Percentiles rank a stretch among this genome's conserved stretches.
Conservation (phyloP, 176 grass and related monocot species). For the Areca catechu region DNA sequence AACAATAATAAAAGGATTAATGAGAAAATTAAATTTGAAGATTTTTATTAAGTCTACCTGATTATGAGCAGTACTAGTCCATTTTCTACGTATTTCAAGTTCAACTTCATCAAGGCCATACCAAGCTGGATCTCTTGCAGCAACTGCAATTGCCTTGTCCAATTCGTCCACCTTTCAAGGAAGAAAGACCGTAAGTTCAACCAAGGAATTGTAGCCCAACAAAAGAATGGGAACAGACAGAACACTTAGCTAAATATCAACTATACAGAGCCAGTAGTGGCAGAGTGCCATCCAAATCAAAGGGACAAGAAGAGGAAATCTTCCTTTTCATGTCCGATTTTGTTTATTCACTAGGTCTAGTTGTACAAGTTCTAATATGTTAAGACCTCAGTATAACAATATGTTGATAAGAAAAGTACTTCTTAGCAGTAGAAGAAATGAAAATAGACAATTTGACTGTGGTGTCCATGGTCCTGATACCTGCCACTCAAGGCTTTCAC, state of each 20-base stretch:
- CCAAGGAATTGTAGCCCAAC: conserved; percentile 3
- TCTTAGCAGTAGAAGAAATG: too few species aligned
- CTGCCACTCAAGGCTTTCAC: conserved; percentile 87
- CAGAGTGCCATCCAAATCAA: too few species aligned
- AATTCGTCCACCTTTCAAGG: conserved; percentile 76
- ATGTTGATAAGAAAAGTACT: too few species aligned
- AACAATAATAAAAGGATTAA: too few species aligned
- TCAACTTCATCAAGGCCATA: conserved; percentile 77
- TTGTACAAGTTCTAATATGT: too few species aligned
- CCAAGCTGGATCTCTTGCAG: conserved; percentile 66
- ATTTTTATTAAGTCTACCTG: conserved; percentile 29
- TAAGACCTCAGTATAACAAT: too few species aligned
- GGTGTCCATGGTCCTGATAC: conserved; percentile 14
- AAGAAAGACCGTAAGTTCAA: conserved; percentile 17
- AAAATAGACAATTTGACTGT: too few species aligned
- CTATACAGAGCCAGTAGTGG: too few species aligned
- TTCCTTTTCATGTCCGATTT: too few species aligned
- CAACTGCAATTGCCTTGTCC: conserved; percentile 75
- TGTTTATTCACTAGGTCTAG: too few species aligned
- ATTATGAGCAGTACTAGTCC: conserved; percentile 54
- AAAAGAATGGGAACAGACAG: not conserved
- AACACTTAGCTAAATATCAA: too few species aligned
- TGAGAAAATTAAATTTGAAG: not conserved
- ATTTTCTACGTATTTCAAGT: conserved; percentile 65
- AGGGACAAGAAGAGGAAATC: too few species aligned